These are phyloP conservation scores for Boletellus sp. DNA, from an alignment of 768 basidiomycete genomes.

Conservation along the genomic window DNA sequence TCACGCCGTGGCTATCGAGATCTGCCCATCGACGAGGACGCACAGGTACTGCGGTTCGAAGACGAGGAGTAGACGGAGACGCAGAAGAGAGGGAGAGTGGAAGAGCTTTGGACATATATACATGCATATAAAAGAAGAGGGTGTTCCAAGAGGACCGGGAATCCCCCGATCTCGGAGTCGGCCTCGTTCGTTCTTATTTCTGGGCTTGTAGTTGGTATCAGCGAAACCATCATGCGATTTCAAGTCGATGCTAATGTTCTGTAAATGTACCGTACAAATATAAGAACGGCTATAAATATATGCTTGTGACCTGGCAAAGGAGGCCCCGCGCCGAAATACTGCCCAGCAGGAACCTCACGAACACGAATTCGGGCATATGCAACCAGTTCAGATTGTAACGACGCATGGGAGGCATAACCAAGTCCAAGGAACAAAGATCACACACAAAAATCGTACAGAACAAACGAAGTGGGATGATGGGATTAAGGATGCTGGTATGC, in stretches of 20 bases:
- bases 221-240: too few species aligned
- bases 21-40: slow-evolving; percentile 82
- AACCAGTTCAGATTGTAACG: neutral
- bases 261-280: too few species aligned
- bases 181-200: too few species aligned
- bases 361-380: neutral
- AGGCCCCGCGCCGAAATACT: too few species aligned
- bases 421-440: neutral
- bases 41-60: slow-evolving; percentile 80
- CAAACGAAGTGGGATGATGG: neutral
- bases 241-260: too few species aligned
- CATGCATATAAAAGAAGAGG: too few species aligned
- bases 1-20: slow-evolving; percentile 68
- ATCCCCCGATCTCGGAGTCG: too few species aligned
- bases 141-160: neutral
- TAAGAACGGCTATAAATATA: too few species aligned
- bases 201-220: too few species aligned
- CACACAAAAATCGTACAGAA: neutral
- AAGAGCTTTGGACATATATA: neutral
- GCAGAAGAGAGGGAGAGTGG: neutral
- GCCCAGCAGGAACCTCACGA: too few species aligned
- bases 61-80: slow-evolving; percentile 55
- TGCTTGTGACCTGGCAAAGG: too few species aligned
- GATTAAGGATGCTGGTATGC: neutral
- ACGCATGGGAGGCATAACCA: neutral